Percentiles rank a stretch among this genome's conserved stretches.
These are phyloP conservation scores for Cryptococcus sp. DNA, from an alignment of 1,284 basidiomycete species.

Conservation along the genomic window DNA sequence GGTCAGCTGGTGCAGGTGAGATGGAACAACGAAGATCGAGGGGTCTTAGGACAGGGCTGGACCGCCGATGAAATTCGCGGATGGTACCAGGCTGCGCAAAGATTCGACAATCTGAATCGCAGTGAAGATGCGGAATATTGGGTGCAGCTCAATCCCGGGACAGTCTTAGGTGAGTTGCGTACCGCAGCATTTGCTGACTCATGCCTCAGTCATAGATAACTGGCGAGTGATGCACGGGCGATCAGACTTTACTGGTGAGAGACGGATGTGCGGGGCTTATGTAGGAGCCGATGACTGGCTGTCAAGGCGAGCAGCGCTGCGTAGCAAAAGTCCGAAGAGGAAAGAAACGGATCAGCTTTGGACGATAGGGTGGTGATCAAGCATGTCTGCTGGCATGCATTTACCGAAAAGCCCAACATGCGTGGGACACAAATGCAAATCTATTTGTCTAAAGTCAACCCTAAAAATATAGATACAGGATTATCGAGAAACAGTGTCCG, in stretches of 20 bases:
- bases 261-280: conserved; percentile 95
- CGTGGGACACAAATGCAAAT: not conserved
- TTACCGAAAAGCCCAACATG: not conserved
- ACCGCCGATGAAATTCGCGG: conserved; percentile 63
- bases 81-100: conserved; percentile 82
- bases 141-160: conserved; percentile 83
- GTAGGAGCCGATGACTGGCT: conserved; percentile 86
- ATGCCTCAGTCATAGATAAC: conserved; percentile 78
- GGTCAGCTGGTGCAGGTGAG: conserved; percentile 75
- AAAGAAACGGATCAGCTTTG: conserved; percentile 19
- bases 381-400: not conserved
- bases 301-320: conserved; percentile 70
- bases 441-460: conserved; percentile 2
- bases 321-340: conserved; percentile 8
- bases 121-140: conserved; percentile 86
- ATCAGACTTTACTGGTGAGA: conserved; percentile 80
- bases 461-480: conserved; percentile 1
- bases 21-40: conserved; percentile 96
- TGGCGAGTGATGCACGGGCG: conserved; percentile 93
- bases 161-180: conserved; percentile 69
- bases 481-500: not conserved
- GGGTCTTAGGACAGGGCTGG: conserved; percentile 66
- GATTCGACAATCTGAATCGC: conserved; percentile 75
- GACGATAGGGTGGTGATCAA: conserved; percentile 28
- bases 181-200: not conserved